phyloP scores from a whole-genome alignment of 768 basidiomycete species.

The Lepiota subincarnata region DNA sequence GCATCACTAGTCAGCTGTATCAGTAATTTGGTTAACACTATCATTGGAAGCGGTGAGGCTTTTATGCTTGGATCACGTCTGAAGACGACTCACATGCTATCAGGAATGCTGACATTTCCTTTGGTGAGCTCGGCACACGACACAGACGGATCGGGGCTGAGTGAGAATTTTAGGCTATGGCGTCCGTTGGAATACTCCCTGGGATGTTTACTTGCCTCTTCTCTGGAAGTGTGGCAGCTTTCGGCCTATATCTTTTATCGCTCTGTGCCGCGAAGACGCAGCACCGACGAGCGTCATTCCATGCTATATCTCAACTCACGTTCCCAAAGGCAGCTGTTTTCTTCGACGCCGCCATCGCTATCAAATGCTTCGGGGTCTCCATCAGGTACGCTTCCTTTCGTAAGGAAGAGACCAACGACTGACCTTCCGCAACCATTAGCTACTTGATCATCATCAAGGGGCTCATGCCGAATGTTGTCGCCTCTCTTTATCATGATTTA shows the following conservation, averaged over 20 bases:
- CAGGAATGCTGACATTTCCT: constrained; percentile 88
- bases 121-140: constrained; percentile 43
- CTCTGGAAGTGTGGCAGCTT: constrained; percentile 70
- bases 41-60: constrained; percentile 80
- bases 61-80: constrained; percentile 4
- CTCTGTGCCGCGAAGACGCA: constrained; percentile 74
- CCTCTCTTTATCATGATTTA: constrained; percentile 76
- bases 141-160: constrained; percentile 3
- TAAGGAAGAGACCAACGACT: neutral
- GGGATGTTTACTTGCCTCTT: constrained; percentile 85
- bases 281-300: constrained; percentile 78
- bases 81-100: neutral
- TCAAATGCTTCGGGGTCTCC: constrained; percentile 96
- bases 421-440: constrained; percentile 31
- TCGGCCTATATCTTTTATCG: constrained; percentile 88
- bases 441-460: constrained; percentile 92
- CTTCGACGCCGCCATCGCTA: constrained; percentile 92
- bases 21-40: constrained; percentile 84
- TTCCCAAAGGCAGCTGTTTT: constrained; percentile 85
- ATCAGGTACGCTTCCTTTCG: constrained; percentile 56
- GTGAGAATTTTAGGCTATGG: constrained; percentile 62
- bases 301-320: constrained; percentile 77
- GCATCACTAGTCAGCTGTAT: constrained; percentile 66
- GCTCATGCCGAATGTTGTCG: constrained; percentile 87
- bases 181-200: constrained; percentile 84